A percentile compares a stretch with the other conserved stretches of the same genome.
Conservation (phyloP, 306 rosid species). For the Cucurbita pepo region DNA sequence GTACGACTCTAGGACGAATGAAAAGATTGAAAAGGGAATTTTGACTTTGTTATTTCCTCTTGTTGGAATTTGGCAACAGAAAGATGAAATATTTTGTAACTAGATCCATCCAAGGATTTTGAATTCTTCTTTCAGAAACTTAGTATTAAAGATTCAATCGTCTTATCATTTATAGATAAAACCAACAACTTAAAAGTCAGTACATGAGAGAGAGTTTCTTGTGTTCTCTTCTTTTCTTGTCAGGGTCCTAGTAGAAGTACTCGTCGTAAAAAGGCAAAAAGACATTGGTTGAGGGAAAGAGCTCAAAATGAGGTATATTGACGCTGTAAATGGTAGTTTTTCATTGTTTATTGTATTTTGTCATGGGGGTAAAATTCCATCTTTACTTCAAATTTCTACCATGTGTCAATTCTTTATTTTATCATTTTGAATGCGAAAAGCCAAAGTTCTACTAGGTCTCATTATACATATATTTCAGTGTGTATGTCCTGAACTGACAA, state of each 20-base stretch:
- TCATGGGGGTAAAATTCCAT: background rate
- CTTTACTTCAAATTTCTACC: background rate
- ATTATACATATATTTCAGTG: background rate
- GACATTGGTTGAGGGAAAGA: slow-evolving; percentile 71
- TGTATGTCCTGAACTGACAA: background rate
- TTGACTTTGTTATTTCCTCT: background rate
- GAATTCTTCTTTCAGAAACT: background rate
- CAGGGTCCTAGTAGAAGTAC: slow-evolving; percentile 80
- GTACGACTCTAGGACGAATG: background rate
- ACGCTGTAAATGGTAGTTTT: background rate
- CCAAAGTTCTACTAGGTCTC: background rate
- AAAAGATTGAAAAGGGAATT: background rate
- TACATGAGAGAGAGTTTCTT: no score
- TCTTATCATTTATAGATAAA: background rate
- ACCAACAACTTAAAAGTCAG: no score
- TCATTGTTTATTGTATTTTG: background rate
- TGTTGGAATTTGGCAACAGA: background rate
- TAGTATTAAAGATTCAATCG: slow-evolving; percentile 3
- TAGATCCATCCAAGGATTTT: background rate
- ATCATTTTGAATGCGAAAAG: background rate
- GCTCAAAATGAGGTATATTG: slow-evolving; percentile 42
- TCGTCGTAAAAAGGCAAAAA: slow-evolving; percentile 74
- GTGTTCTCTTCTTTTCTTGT: background rate
- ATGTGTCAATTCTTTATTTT: background rate
- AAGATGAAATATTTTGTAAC: background rate